phyloP scores from a whole-genome alignment of 805 yeast species.

The Lachancea thermotolerans region DNA sequence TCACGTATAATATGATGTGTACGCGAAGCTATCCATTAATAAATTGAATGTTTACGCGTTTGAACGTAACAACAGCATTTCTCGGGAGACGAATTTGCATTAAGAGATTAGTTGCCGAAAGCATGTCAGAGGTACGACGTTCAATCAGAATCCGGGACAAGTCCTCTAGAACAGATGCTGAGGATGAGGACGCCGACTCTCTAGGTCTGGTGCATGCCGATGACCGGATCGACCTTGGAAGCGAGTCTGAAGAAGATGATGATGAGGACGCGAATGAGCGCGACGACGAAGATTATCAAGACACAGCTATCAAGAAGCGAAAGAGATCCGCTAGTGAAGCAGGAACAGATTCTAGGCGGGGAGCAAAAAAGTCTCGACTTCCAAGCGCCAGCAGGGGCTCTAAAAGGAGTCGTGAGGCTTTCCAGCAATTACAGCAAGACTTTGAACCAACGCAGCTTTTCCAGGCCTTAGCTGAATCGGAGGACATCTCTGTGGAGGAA shows the following conservation, averaged over 20 bases:
- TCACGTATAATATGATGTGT: no score
- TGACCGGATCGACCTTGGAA: slow-evolving; percentile 14
- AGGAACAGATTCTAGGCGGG: background rate
- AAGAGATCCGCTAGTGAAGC: slow-evolving; percentile 3
- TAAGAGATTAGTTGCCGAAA: background rate
- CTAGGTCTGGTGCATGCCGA: slow-evolving; percentile 12
- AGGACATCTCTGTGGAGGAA: slow-evolving; percentile 43
- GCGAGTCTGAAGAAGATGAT: slow-evolving; percentile 26
- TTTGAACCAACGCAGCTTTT: slow-evolving; percentile 44
- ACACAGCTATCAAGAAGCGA: slow-evolving; percentile 9
- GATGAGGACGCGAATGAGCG: slow-evolving; percentile 20
- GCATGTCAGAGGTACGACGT: slow-evolving; percentile 35
- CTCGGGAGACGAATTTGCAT: background rate
- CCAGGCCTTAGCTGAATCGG: slow-evolving; percentile 44
- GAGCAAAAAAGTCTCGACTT: slow-evolving; percentile 2
- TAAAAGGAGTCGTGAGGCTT: slow-evolving; percentile 23
- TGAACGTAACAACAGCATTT: background rate
- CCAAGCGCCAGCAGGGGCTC: slow-evolving; percentile 9
- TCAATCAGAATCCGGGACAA: slow-evolving; percentile 21
- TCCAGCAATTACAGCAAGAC: slow-evolving; percentile 36
- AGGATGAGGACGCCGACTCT: slow-evolving; percentile 7
- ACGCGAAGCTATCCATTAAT: no score
- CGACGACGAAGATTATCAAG: slow-evolving; percentile 13
- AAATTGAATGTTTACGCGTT: no score
- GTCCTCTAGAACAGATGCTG: slow-evolving; percentile 10